These are phyloP conservation scores for Aureobasidium mangrovei DNA, from an alignment of 2,329 filamentous ascomycete genomes.

Conservation along the genomic window DNA sequence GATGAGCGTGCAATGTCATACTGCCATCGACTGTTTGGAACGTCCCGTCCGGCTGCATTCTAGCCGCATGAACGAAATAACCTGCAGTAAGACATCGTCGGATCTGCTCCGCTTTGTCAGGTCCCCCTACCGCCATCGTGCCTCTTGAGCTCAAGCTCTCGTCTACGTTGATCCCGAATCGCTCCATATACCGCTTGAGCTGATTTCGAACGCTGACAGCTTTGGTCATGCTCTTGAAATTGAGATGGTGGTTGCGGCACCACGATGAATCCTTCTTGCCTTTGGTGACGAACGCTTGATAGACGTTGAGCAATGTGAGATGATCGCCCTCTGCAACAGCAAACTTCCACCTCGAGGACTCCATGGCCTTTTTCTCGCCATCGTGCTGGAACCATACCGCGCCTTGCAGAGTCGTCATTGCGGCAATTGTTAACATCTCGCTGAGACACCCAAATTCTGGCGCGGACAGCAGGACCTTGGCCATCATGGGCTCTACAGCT, in stretches of 20 bases:
- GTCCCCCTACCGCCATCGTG: constrained; percentile 32
- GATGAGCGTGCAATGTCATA: constrained; percentile 75
- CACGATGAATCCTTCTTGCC: constrained; percentile 78
- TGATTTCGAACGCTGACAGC: constrained; percentile 83
- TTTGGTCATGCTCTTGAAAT: constrained; percentile 72
- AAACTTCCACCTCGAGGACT: constrained; percentile 69
- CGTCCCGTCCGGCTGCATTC: constrained; percentile 87
- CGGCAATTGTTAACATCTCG: constrained; percentile 84
- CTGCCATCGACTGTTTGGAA: constrained; percentile 79
- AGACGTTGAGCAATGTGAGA: constrained; percentile 86
- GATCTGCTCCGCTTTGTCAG: constrained; percentile 61
- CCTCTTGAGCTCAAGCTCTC: constrained; percentile 46
- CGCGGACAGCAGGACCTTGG: constrained; percentile 72
- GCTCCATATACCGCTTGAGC: constrained; percentile 76
- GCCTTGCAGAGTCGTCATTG: constrained; percentile 83
- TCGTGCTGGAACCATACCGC: constrained; percentile 76
- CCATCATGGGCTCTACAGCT: constrained; percentile 91
- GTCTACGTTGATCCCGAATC: constrained; percentile 64
- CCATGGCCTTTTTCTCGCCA: constrained; percentile 64
- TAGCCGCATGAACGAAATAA: constrained; percentile 87
- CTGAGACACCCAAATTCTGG: constrained; percentile 66
- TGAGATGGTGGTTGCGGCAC: constrained; percentile 78
- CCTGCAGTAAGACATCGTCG: constrained; percentile 77
- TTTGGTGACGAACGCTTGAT: constrained; percentile 74
- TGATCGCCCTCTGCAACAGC: constrained; percentile 92